Evolutionary conservation across 2,329 filamentous ascomycete genomes (phyloP).

Genomic region (Fusarium domesticum): DNA sequence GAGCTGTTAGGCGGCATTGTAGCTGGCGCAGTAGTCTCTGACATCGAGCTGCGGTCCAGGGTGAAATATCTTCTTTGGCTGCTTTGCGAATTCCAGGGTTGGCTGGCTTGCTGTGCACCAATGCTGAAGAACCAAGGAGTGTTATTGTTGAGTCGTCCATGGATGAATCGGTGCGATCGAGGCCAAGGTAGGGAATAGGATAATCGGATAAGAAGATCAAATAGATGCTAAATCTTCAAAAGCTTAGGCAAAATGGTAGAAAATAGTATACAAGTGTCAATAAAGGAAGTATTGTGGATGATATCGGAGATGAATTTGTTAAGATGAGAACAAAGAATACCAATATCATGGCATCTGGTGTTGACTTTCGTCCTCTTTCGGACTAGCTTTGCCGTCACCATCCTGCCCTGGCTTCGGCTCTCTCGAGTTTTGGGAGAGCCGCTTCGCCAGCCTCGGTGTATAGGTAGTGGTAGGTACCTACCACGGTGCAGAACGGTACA

Average conservation of each 20-base stretch:
- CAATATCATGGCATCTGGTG: conserved; percentile 9
- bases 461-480: neutral
- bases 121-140: conserved; percentile 6
- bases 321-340: neutral
- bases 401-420: neutral
- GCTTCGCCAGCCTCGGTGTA: neutral
- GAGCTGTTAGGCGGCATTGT: conserved; percentile 40
- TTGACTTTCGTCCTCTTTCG: conserved; percentile 34
- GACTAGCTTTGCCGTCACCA: conserved; percentile 22
- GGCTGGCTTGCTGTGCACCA: conserved; percentile 16
- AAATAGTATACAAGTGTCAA: too few relatives aligned
- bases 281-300: too few relatives aligned
- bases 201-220: too few relatives aligned
- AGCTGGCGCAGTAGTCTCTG: conserved; percentile 47
- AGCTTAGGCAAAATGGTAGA: neutral
- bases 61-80: conserved; percentile 24
- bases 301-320: neutral
- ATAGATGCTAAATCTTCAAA: too few relatives aligned
- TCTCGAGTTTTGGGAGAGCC: conserved; percentile 7
- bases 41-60: conserved; percentile 49
- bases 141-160: conserved; percentile 1
- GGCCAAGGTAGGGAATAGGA: neutral
- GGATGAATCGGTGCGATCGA: conserved; percentile 3
- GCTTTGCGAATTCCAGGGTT: neutral
- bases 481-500: neutral